These are phyloP conservation scores for Malus hybrid DNA, from an alignment of 331 rosid species.

Conservation along the genomic window DNA sequence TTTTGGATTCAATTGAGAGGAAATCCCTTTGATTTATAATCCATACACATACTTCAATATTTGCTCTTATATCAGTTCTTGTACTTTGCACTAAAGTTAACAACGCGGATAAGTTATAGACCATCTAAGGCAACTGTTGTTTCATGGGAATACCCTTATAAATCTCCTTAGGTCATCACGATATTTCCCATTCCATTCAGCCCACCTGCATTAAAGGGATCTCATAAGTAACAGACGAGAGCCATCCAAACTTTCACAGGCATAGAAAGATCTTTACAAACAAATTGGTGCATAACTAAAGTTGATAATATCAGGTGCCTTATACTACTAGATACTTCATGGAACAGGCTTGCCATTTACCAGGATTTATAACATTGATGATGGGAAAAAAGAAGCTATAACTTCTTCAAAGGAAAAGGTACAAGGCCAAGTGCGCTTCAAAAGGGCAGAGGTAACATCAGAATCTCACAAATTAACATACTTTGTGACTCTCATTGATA, in stretches of 20 bases:
- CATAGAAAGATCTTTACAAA: not conserved
- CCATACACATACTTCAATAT: not conserved
- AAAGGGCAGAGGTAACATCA: not conserved
- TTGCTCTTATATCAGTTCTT: not conserved
- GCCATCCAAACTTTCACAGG: not conserved
- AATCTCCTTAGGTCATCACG: constrained; percentile 93
- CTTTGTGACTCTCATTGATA: not conserved
- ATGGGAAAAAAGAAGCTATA: too few species aligned
- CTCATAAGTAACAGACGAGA: constrained; percentile 3
- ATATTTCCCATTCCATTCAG: constrained; percentile 94
- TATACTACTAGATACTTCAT: too few species aligned
- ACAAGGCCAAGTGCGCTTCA: not conserved
- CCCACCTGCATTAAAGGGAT: constrained; percentile 68
- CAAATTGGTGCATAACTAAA: not conserved
- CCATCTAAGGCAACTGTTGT: not conserved
- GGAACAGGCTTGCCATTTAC: too few species aligned
- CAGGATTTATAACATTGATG: too few species aligned
- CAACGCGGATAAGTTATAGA: not conserved
- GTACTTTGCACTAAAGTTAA: not conserved
- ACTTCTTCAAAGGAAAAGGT: not conserved
- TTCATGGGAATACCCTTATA: constrained; percentile 56
- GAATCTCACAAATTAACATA: not conserved
- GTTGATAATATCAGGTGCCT: too few species aligned
- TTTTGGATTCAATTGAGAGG: not conserved
- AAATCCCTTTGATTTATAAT: not conserved